Conservation (phyloP, 305 asterid species). For the Solanum hybrid region DNA sequence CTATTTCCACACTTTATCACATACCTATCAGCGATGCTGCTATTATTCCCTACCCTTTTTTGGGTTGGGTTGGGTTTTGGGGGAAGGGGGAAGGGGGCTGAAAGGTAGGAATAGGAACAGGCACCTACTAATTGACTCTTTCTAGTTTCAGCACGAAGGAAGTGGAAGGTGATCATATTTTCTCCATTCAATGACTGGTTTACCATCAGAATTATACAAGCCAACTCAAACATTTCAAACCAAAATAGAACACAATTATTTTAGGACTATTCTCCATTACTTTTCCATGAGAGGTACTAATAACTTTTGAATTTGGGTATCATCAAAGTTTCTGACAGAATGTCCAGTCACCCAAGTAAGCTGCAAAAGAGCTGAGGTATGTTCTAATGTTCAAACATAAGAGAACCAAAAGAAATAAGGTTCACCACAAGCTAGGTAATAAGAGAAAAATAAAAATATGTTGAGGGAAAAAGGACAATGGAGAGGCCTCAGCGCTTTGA, state of each 20-base stretch:
- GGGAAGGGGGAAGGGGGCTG: background rate
- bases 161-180: background rate
- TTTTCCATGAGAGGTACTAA: background rate
- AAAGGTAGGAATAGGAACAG: background rate
- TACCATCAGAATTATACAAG: background rate
- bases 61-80: background rate
- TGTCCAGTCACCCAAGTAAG: background rate
- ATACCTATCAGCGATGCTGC: background rate
- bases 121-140: background rate
- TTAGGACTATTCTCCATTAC: background rate
- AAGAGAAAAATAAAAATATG: background rate
- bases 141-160: background rate
- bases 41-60: background rate
- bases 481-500: background rate
- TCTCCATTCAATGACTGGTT: background rate
- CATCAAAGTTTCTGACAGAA: background rate
- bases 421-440: background rate
- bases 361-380: background rate
- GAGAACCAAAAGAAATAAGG: background rate
- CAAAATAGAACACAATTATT: background rate
- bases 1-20: background rate
- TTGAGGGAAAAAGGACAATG: background rate
- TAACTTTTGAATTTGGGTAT: background rate
- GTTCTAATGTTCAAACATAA: background rate
- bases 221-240: background rate